Evolutionary conservation across 1,139 yeast species (phyloP), one percentile per base, ranked within the genome.

Genomic region (Scheffersomyces lignicola): DNA sequence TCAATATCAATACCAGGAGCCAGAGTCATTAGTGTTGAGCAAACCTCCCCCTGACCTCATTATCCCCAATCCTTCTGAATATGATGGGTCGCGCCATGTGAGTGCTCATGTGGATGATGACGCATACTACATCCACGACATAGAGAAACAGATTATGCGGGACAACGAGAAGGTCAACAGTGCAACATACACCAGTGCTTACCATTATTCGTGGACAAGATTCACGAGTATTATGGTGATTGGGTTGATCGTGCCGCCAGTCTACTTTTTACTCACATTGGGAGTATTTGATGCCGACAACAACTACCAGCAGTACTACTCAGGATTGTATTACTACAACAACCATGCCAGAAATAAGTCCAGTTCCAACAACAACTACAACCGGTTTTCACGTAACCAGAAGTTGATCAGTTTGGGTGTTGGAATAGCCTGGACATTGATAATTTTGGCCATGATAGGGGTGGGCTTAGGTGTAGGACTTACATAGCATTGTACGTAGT

Each of bases 381-480:
- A 26, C 16, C 45, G 42, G 15, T 69, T 62, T 41, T 54, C 65
- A 4, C 51, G 47, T 32, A 35, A 45, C 22, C 75, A 69, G 42
- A 69, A 68, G 44, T 22, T 58, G 3, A 31, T 52, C 25, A 63
- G 73, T 47, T 40, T 62, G 5, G 38, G 47, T 0, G 15, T 63
- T 3, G 74, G 74, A 3, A 12, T 67, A 7, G 9, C 57, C 2
- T 69, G 75, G 75, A 34, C 62, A 7, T 36, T 45, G 10, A 44
- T 60, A 4, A 54, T 65, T 4, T 39, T 67, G 18, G 65, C 71
- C 10, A 65, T 67, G 73, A 62, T 69, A 12, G 73, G 68, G 0
- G 64, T 68, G 5, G 72, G 73, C 0, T 41, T 69, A 18, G 73
- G 70, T 5, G 23, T 44, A 6, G 48, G 48, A 4, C 24, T 42